Percentiles rank a stretch among this genome's conserved stretches.
Conservation (phyloP, 148 eudicot genomes). For the Chenopodium berlandieri region DNA sequence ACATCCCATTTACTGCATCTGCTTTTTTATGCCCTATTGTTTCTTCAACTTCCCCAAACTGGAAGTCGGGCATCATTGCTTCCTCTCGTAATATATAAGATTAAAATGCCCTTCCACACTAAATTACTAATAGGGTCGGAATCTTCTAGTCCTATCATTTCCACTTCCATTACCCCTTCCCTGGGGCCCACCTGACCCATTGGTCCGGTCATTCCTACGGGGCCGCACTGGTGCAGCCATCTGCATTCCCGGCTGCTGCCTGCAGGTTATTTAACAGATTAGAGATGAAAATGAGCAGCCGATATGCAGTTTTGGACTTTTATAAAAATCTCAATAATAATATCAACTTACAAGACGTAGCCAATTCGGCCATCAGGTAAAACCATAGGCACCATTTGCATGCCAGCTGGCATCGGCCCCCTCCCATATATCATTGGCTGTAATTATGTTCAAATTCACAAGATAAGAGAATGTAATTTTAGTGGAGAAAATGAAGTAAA, state of each 20-base stretch:
- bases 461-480: background rate
- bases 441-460: slow-evolving; percentile 12
- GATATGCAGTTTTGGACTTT: background rate
- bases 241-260: slow-evolving; percentile 94
- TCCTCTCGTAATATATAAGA: background rate
- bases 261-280: slow-evolving; percentile 28
- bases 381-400: slow-evolving; percentile 99
- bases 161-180: slow-evolving; percentile 62
- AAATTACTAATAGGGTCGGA: slow-evolving; percentile 61
- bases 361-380: slow-evolving; percentile 97
- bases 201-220: slow-evolving; percentile 72
- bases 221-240: slow-evolving; percentile 55
- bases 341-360: slow-evolving; percentile 85
- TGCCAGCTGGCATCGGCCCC: slow-evolving; percentile 94
- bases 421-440: slow-evolving; percentile 96
- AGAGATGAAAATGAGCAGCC: slow-evolving; percentile 4
- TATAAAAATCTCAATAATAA: background rate
- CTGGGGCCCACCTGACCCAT: slow-evolving; percentile 61
- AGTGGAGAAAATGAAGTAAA: background rate
- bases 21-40: background rate
- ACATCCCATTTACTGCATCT: background rate
- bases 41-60: slow-evolving; percentile 10
- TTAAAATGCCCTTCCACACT: background rate
- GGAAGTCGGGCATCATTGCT: slow-evolving; percentile 12
- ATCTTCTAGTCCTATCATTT: slow-evolving; percentile 68